Evolutionary conservation across 805 yeast genomes (phyloP).

Genomic region (Grigorovia jiainica): DNA sequence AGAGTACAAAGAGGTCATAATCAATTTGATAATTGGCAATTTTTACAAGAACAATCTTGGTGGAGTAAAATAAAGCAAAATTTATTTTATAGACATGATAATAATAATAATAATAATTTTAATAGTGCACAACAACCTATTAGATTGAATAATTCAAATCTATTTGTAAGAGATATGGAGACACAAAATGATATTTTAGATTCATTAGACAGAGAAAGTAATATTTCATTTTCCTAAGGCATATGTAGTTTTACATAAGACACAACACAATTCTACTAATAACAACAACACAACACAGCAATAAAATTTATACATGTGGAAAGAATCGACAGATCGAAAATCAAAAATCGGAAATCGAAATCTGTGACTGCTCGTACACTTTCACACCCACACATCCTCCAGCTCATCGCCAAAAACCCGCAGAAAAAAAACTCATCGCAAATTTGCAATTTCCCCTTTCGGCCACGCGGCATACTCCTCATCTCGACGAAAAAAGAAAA

Average conservation of each 20-base stretch:
- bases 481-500: neutral
- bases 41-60: constrained; percentile 15
- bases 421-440: neutral
- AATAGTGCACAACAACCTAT: neutral
- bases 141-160: constrained; percentile 5
- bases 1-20: neutral
- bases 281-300: no score
- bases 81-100: neutral
- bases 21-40: constrained; percentile 16
- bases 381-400: neutral
- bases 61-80: neutral
- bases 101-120: neutral
- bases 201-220: constrained; percentile 14
- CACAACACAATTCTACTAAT: neutral
- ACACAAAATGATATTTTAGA: constrained; percentile 34
- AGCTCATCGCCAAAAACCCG: no score
- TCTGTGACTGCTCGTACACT: neutral
- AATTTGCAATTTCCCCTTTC: neutral
- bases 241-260: constrained; percentile 9
- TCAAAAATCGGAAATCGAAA: no score
- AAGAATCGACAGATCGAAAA: no score
- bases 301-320: no score
- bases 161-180: constrained; percentile 31
- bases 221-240: constrained; percentile 18
- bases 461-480: neutral